Evolutionary conservation across 805 yeast genomes (phyloP).

Genomic region (Pichia heedii): DNA sequence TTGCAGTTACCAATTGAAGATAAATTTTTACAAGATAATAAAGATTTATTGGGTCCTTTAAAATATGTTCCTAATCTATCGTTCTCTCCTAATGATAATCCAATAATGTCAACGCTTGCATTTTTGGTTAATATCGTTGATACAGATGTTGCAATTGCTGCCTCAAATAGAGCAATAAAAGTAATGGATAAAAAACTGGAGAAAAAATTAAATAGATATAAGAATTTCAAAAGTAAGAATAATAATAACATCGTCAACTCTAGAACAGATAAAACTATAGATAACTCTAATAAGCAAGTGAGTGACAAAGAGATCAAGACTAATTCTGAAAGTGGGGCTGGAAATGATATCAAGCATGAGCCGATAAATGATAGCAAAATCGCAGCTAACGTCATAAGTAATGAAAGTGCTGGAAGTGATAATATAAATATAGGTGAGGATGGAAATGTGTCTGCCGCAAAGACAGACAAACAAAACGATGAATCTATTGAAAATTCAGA

Average conservation of each 20-base stretch:
- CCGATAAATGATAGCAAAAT: too few species aligned
- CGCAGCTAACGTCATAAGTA: too few species aligned
- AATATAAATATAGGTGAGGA: too few species aligned
- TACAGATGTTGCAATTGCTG: constrained; percentile 76
- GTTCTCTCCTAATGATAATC: constrained; percentile 79
- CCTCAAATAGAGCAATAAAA: constrained; percentile 55
- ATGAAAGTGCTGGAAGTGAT: too few species aligned
- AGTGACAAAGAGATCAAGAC: too few species aligned
- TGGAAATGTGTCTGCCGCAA: too few species aligned
- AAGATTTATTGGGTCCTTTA: constrained; percentile 56
- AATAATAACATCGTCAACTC: too few species aligned
- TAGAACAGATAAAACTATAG: too few species aligned
- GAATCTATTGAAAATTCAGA: too few species aligned
- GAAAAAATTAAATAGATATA: constrained; percentile 28
- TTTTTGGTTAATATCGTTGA: constrained; percentile 81
- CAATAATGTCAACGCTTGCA: constrained; percentile 86
- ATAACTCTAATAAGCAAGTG: too few species aligned
- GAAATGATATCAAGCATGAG: neutral
- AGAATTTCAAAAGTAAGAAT: constrained; percentile 16
- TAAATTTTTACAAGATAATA: constrained; percentile 42
- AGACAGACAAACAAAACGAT: too few species aligned
- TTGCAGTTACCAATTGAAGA: constrained; percentile 78
- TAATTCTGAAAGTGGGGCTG: neutral
- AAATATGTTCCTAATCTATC: constrained; percentile 81
- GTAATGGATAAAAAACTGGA: constrained; percentile 36